These are phyloP conservation scores for Lactifluus piperatus DNA, from an alignment of 768 basidiomycete genomes.

Conservation along the genomic window DNA sequence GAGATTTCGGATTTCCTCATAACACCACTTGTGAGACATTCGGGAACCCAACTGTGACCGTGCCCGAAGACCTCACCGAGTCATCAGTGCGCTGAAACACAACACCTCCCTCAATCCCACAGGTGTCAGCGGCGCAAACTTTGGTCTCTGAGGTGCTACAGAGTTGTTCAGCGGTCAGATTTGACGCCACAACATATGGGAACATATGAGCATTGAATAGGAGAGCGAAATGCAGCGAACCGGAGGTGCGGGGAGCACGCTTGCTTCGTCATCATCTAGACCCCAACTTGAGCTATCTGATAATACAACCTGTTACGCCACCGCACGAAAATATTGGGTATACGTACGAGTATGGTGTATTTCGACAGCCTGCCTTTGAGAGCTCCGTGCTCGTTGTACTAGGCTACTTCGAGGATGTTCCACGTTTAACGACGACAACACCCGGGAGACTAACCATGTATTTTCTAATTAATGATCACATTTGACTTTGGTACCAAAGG, in stretches of 20 bases:
- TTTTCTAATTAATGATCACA: background rate
- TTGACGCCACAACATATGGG: background rate
- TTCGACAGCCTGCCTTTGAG: background rate
- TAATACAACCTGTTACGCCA: slow-evolving; percentile 7
- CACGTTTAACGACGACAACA: slow-evolving; percentile 13
- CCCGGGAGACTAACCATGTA: background rate
- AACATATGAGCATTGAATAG: background rate
- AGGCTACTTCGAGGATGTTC: background rate
- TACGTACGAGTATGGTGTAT: background rate
- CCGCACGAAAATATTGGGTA: background rate
- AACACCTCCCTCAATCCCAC: background rate
- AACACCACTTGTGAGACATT: background rate
- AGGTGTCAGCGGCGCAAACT: background rate
- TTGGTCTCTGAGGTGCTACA: background rate
- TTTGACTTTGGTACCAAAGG: background rate
- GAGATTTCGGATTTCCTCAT: slow-evolving; percentile 1
- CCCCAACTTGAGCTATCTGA: background rate
- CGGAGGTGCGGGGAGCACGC: background rate
- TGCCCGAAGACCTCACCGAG: background rate
- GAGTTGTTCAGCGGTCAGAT: background rate
- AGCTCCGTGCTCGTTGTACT: background rate
- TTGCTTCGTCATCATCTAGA: slow-evolving; percentile 14
- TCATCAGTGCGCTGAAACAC: background rate
- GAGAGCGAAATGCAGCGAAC: background rate
- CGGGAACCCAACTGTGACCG: background rate